Evolutionary conservation across 208 protist genomes (phyloP), one percentile per base, ranked within the genome.

Genomic region (Leptomonas pyrrhocoris): DNA sequence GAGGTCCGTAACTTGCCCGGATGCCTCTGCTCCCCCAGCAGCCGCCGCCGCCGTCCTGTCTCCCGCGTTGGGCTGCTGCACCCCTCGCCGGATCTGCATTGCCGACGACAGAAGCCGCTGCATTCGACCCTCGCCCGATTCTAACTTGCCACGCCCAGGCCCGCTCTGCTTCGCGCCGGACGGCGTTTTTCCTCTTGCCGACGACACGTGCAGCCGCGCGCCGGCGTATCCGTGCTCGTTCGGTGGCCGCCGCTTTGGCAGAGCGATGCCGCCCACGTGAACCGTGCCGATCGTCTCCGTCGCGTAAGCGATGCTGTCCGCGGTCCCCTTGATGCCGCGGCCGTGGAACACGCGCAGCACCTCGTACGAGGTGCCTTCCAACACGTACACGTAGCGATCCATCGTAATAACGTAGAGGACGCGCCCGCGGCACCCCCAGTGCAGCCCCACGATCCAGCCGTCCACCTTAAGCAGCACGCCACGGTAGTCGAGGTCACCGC

Each of bases 401-500:
- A 95, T 85, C 28, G 90, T 92, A 23, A 84, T 67, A 49, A 92
- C 84, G 56, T 77, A 90, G 46, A 93, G 67, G 36, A 84, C 66
- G 54, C 79, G 73, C 21, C 77, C 65, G 42, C 66, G 50, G 46
- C 79, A 71, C 19, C 77, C 78, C 70, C 73, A 93, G 66, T 93
- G 87, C 54, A 95, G 72, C n/a, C 90, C 90, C 9, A 85, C 77
- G 53, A 95, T 83, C 90, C 90, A 95, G 56, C 73, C 79, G 6
- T 84, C 79, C 49, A 69, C 73, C 50, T 81, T 61, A 31, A 93
- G 87, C 43, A 95, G 58, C 50, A 95, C 46, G 38, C 90, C 87
- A 46, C 85, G 79, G 65, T 82, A 81, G 16, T 36, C 25, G 25
- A 95, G 71, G 48, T 77, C 71, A 50, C 40, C 84, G 31, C 74